Conservation (phyloP, 768 basidiomycete genomes). For the Rhizopogon sp. region DNA sequence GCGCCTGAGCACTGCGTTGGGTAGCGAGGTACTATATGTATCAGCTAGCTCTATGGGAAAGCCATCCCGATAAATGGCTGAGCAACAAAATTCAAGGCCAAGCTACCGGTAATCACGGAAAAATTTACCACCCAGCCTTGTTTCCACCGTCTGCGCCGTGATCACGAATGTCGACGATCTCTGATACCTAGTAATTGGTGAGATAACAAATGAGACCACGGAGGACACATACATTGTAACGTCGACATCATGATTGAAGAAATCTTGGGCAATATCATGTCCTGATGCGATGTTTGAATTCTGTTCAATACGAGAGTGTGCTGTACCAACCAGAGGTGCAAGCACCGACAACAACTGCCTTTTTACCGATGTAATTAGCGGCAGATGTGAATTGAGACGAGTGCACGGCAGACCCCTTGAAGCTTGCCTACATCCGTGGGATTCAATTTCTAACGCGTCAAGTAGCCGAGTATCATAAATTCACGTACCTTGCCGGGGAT, state of each 20-base stretch:
- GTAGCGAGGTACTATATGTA: too few relatives aligned
- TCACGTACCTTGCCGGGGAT: background rate
- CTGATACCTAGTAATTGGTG: slow-evolving; percentile 11
- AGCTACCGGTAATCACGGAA: too few relatives aligned
- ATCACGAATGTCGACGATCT: background rate
- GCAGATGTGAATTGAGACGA: slow-evolving; percentile 47
- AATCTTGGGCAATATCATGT: slow-evolving; percentile 36
- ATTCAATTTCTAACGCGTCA: background rate
- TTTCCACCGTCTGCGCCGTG: too few relatives aligned
- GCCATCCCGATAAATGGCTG: too few relatives aligned
- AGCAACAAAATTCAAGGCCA: background rate
- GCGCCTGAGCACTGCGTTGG: too few relatives aligned
- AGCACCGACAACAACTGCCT: slow-evolving; percentile 60
- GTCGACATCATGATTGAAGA: slow-evolving; percentile 23
- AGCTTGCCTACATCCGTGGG: slow-evolving; percentile 32
- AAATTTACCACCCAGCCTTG: too few relatives aligned
- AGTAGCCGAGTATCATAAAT: background rate
- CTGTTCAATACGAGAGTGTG: background rate
- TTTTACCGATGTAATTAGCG: slow-evolving; percentile 50
- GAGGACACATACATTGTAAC: slow-evolving; percentile 17
- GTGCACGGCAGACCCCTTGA: slow-evolving; percentile 51
- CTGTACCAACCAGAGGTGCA: slow-evolving; percentile 46
- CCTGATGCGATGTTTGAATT: slow-evolving; percentile 10
- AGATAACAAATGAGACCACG: background rate
- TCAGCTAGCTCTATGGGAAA: too few relatives aligned